Evolutionary conservation across 2,329 filamentous ascomycete species (phyloP).

Genomic region (Aspergillus phoenicis): DNA sequence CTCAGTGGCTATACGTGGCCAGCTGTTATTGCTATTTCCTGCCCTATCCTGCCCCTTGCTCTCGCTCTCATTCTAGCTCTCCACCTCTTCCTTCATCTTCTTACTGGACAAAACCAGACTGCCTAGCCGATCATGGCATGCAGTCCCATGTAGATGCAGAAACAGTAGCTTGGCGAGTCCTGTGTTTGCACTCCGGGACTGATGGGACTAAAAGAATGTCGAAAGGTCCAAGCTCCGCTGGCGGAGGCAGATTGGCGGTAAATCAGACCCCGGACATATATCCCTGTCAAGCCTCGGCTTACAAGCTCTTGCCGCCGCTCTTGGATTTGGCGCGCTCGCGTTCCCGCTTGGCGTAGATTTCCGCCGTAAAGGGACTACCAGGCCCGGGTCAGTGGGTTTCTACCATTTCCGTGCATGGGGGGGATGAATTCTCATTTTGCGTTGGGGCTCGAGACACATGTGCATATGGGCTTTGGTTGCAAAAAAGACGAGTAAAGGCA

Average conservation of each 20-base stretch:
- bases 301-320: conserved; percentile 42
- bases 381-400: conserved; percentile 17
- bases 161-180: neutral
- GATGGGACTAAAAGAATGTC: conserved; percentile 29
- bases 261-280: neutral
- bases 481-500: neutral
- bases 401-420: neutral
- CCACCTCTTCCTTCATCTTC: neutral
- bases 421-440: neutral
- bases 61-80: neutral
- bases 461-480: neutral
- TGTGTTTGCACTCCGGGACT: neutral
- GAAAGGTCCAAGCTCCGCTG: conserved; percentile 28
- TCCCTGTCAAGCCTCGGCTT: conserved; percentile 18
- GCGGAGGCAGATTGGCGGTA: neutral
- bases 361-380: conserved; percentile 76
- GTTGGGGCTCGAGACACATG: neutral
- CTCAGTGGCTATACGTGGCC: neutral
- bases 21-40: neutral
- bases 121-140: neutral
- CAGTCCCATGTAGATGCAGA: neutral
- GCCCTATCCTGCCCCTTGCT: neutral
- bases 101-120: neutral
- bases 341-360: conserved; percentile 79
- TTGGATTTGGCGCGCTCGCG: conserved; percentile 43